A percentile compares a stretch with the other conserved stretches of the same genome.
These are phyloP conservation scores for Arbutus unedo DNA, from an alignment of 148 eudicot genomes.

Conservation along the genomic window DNA sequence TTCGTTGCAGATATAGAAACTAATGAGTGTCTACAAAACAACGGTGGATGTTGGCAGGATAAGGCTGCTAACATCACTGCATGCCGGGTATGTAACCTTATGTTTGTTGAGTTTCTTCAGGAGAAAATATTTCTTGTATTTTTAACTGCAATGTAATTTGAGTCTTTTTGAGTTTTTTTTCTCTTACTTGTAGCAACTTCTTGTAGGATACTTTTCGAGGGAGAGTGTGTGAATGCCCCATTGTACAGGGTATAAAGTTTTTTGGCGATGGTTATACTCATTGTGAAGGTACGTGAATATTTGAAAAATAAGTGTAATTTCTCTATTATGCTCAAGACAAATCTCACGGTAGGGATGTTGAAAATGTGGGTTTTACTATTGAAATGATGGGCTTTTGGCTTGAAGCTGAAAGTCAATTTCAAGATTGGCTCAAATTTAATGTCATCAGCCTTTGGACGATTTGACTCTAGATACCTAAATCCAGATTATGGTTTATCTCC, in stretches of 20 bases:
- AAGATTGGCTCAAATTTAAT: too few relatives aligned
- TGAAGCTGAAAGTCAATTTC: too few relatives aligned
- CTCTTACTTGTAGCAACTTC: slow-evolving; percentile 2
- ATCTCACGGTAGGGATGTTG: neutral
- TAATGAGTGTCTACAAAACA: slow-evolving; percentile 77
- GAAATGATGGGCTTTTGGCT: too few relatives aligned
- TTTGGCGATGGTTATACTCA: slow-evolving; percentile 84
- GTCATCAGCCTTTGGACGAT: too few relatives aligned
- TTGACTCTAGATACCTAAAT: too few relatives aligned
- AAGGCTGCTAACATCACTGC: slow-evolving; percentile 75
- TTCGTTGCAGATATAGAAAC: slow-evolving; percentile 69
- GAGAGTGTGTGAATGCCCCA: slow-evolving; percentile 86
- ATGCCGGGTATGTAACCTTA: slow-evolving; percentile 60
- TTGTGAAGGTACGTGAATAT: slow-evolving; percentile 58
- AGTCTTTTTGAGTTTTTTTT: neutral
- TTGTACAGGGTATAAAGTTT: slow-evolving; percentile 71
- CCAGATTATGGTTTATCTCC: too few relatives aligned
- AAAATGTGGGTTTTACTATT: too few relatives aligned
- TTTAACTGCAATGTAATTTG: slow-evolving; percentile 2
- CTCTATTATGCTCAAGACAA: neutral
- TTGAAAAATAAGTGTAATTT: neutral
- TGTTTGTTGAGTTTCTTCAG: neutral
- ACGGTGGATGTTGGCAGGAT: slow-evolving; percentile 97
- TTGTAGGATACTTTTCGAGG: slow-evolving; percentile 89
- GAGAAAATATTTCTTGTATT: neutral